These are phyloP conservation scores for Stellera chamaejasme DNA, from an alignment of 345 rosid species.

Conservation along the genomic window DNA sequence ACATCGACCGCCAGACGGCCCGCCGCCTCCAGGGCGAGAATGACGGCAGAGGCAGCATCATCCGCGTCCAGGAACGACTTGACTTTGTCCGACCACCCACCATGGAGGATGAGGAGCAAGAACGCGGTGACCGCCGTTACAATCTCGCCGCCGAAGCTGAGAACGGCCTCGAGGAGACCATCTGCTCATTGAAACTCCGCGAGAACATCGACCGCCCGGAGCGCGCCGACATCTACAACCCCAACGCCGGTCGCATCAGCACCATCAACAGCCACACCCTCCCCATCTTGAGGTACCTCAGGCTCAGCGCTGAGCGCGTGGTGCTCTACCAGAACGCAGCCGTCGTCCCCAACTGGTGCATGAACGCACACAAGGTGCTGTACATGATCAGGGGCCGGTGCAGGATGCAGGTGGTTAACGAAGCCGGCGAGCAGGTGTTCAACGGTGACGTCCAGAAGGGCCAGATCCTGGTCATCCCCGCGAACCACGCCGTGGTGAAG, in stretches of 20 bases:
- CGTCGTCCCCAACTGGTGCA: conserved; percentile 55
- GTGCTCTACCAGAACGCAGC: conserved; percentile 50
- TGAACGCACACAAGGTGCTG: conserved; percentile 52
- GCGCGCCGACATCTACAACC: conserved; percentile 50
- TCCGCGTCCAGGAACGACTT: conserved; percentile 43
- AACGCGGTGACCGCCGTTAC: conserved; percentile 13
- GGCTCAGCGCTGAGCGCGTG: conserved; percentile 54
- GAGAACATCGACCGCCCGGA: conserved; percentile 60
- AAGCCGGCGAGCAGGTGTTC: conserved; percentile 46
- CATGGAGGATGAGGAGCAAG: conserved; percentile 18
- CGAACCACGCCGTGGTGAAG: conserved; percentile 48
- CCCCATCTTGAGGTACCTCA: conserved; percentile 43
- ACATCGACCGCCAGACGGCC: conserved; percentile 32
- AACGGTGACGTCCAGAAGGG: conserved; percentile 43
- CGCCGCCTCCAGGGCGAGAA: conserved; percentile 35
- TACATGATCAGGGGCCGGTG: conserved; percentile 51
- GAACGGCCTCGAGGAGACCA: conserved; percentile 77
- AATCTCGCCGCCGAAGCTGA: conserved; percentile 3
- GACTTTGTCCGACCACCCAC: conserved; percentile 38
- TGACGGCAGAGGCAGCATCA: conserved; percentile 51
- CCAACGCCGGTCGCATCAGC: conserved; percentile 42
- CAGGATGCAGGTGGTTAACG: conserved; percentile 46
- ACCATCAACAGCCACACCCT: conserved; percentile 51
- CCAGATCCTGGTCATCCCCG: conserved; percentile 54
- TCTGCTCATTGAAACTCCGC: conserved; percentile 48